Evolutionary conservation across 2,329 filamentous ascomycete species (phyloP), one percentile per base, ranked within the genome.

Genomic region (Diaporthe vaccinii): DNA sequence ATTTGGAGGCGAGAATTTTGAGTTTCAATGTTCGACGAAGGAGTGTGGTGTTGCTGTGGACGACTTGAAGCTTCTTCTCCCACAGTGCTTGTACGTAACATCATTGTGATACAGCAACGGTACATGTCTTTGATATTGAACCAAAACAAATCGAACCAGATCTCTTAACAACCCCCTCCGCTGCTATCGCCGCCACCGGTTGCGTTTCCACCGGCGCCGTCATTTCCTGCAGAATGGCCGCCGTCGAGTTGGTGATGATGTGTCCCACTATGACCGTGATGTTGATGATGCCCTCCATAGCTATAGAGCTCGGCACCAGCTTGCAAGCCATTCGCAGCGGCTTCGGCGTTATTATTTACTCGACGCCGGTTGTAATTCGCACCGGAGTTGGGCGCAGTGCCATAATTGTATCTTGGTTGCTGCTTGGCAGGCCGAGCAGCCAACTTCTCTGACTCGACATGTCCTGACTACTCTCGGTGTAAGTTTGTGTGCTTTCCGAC

Each of bases 361-460:
- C 39, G 53, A 49, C 55, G 44, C 8, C 61, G 25, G 17, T 34
- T 49, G 61, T 67, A 9, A 1, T 34, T 34, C n/a, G 2, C 17
- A 12, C 20, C 22, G 41, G 49, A 67, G 25, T 1, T n/a, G 28
- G 17, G 15, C 2, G 20, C 8, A 8, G 72, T 4, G 10, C 46
- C 68, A 36, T 71, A 55, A 14, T 59, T 65, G 15, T 72, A 65
- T 20, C 9, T 72, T 10, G 44, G 15, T 22, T 44, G 39, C 25
- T 25, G n/a, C 15, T 12, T 39, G 3, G 25, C 58, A 34, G 71
- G 71, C 59, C 72, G 28, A 22, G 72, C 72, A 10, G 72, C 72
- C n/a, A 51, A 2, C 9, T 36, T 71, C 9, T 71, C 31, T 15
- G 67, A 25, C 44, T 62, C 59, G 15, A 31, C 36, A 15, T 69